These are phyloP conservation scores for Volvariella surrecta DNA, from an alignment of 1,284 basidiomycete genomes.

Conservation along the genomic window DNA sequence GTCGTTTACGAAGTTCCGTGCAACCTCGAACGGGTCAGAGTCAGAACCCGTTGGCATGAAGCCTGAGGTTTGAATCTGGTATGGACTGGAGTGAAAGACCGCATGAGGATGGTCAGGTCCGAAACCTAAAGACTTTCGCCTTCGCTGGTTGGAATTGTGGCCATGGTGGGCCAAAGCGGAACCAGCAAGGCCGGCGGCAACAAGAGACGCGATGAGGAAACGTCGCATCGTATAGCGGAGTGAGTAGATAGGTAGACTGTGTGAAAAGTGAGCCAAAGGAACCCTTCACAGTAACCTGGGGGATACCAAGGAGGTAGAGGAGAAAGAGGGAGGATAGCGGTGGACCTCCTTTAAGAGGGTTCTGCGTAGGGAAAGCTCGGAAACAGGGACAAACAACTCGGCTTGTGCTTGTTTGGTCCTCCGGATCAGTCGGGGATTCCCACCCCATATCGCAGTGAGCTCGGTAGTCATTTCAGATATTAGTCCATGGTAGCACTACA, in stretches of 20 bases:
- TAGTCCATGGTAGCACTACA: no score
- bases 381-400: no score
- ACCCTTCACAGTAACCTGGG: not conserved
- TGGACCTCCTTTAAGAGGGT: not conserved
- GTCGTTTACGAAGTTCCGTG: constrained; percentile 48
- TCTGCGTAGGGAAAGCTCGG: not conserved
- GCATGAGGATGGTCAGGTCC: constrained; percentile 71
- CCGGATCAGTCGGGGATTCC: no score
- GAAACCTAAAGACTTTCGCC: constrained; percentile 75
- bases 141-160: constrained; percentile 25
- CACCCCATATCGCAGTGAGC: no score
- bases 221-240: constrained; percentile 6
- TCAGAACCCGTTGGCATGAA: constrained; percentile 28
- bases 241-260: not conserved
- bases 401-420: no score
- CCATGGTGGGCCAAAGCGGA: constrained; percentile 26
- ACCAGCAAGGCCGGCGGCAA: constrained; percentile 31
- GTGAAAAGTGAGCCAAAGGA: no score
- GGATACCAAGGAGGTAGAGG: not conserved
- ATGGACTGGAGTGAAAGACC: constrained; percentile 48
- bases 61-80: constrained; percentile 31
- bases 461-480: no score
- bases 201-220: constrained; percentile 31
- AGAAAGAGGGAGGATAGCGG: not conserved
- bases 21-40: constrained; percentile 49